phyloP scores from a whole-genome alignment of 108 stramenopile species.

The Nitzschia sp. region DNA sequence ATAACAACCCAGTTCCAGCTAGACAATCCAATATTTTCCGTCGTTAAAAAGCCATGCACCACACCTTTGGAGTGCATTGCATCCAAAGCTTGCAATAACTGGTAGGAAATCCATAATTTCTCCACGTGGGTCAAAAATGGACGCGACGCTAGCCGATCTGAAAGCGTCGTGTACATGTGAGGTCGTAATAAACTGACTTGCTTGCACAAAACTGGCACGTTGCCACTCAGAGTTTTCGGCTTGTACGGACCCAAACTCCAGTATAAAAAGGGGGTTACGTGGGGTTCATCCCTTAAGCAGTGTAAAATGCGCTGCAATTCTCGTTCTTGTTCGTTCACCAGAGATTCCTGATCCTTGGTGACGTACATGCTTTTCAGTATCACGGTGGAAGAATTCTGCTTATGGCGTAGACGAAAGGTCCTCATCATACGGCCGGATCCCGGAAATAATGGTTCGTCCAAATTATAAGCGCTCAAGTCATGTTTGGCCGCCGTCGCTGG shows the following conservation, averaged over 20 bases:
- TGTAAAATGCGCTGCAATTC: constrained; percentile 42
- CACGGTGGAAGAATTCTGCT: constrained; percentile 38
- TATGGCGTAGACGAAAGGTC: constrained; percentile 63
- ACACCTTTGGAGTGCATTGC: constrained; percentile 79
- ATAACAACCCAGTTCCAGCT: constrained; percentile 92
- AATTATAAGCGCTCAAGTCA: constrained; percentile 16
- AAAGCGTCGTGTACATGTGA: constrained; percentile 85
- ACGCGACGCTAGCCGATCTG: constrained; percentile 88
- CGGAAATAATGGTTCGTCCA: constrained; percentile 46
- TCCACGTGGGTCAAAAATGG: constrained; percentile 94
- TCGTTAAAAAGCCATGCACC: constrained; percentile 93
- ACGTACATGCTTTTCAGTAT: constrained; percentile 43
- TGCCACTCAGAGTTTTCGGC: not conserved
- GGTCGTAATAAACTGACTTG: constrained; percentile 85
- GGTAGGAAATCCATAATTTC: constrained; percentile 93
- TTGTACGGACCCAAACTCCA: constrained; percentile 31
- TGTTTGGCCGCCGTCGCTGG: not conserved
- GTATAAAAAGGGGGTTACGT: constrained; percentile 50
- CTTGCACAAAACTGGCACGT: constrained; percentile 17
- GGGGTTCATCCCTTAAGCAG: constrained; percentile 25
- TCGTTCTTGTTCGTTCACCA: constrained; percentile 18
- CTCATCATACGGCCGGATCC: constrained; percentile 85
- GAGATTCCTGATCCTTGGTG: constrained; percentile 13
- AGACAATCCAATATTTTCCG: constrained; percentile 93
- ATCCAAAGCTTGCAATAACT: constrained; percentile 85